Evolutionary conservation across 805 yeast genomes (phyloP), one percentile per base, ranked within the genome.

Genomic region (Candida glaebosa): DNA sequence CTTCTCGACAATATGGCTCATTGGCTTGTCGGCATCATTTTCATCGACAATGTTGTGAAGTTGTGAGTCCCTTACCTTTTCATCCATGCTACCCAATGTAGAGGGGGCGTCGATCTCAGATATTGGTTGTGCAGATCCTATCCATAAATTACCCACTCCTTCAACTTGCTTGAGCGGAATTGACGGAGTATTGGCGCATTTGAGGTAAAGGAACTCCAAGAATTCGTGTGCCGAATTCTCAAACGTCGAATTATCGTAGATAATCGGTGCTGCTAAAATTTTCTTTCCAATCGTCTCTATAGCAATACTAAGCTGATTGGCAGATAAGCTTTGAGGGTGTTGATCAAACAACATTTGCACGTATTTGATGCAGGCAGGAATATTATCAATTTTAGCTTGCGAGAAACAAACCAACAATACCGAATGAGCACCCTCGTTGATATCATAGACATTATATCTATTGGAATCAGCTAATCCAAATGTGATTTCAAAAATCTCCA

Each of bases 361-460:
- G 50, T 83, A 83, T 28, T 57, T 39, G 31, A 63, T 44, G 16
- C 56, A 52, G 32, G 56, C 54, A 8, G 44, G 39, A 7, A 61
- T 34, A 20, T 51, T 47, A 9, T 43, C 40, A 5, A 45, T 40
- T 5, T 52, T 48, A 19, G 46, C 49, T 24, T 58, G 59, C 12
- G 74, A 53, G 40, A 69, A 67, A 39, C 61, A 64, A 8, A 64
- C 54, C 25, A 69, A 51, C 15, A 69, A 45, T 1, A 82, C 83
- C 0, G 88, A 79, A 54, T 84, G 91, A 1, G 81, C 69, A 0
- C 82, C 76, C 53, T 84, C 91, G 8, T 81, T 58, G 4, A 79
- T 49, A 2, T 54, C 61, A 18, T 47, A 30, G n/a, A 54, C 53
- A 3, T 35, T 31, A 16, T 62, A 49, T 26, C 40, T 45, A 1